Conservation (phyloP, 2,329 filamentous ascomycete species). For the Ceratocystis colombiana region DNA sequence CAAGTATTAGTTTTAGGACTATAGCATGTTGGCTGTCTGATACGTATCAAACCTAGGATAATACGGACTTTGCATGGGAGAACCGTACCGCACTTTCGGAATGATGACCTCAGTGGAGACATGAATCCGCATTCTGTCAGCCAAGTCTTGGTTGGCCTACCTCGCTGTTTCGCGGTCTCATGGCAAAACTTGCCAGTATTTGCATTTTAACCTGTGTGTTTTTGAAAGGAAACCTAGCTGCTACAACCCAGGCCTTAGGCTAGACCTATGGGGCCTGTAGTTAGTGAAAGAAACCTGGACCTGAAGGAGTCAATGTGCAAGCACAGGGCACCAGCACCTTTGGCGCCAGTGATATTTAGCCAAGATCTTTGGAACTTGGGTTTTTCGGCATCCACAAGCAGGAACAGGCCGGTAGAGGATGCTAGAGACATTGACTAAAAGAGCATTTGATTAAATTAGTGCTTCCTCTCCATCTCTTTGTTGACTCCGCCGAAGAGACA, state of each 20-base stretch:
- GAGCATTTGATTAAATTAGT: no score
- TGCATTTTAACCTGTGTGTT: neutral
- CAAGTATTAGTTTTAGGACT: neutral
- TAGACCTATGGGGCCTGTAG: neutral
- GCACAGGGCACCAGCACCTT: neutral
- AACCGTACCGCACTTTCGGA: conserved; percentile 6
- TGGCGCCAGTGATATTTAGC: neutral
- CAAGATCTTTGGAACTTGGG: neutral
- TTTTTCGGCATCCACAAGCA: neutral
- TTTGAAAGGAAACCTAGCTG: no score
- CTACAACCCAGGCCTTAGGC: no score
- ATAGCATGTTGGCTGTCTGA: neutral
- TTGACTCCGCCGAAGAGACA: neutral
- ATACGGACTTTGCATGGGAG: conserved; percentile 2
- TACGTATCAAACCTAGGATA: neutral
- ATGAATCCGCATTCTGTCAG: neutral
- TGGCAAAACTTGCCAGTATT: conserved; percentile 6
- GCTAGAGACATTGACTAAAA: neutral
- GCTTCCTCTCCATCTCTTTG: no score
- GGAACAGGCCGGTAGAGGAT: neutral
- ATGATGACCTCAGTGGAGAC: conserved; percentile 10
- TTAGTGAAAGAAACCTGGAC: neutral
- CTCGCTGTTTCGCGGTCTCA: neutral
- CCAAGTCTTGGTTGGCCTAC: neutral
- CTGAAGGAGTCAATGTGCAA: neutral